A percentile compares a stretch with the other conserved stretches of the same genome.
Conservation (phyloP, 805 yeast genomes). For the Priceomyces fermenticarens region DNA sequence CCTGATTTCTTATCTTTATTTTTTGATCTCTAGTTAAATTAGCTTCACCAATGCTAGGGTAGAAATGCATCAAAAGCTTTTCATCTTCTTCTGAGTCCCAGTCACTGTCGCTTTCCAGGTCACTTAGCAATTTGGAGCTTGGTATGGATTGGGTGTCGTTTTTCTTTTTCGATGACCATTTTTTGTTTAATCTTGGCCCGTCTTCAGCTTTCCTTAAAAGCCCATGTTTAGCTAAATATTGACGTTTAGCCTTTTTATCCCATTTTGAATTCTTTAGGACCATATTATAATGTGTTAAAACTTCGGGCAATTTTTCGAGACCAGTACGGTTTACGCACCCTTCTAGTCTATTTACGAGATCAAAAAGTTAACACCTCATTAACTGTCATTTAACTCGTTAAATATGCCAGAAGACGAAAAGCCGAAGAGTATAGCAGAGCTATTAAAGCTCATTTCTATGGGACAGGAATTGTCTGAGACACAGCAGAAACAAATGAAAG, state of each 20-base stretch:
- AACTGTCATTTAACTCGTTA: no score
- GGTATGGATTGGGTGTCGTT: slow-evolving; percentile 5
- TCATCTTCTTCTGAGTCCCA: slow-evolving; percentile 43
- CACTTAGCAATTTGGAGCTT: slow-evolving; percentile 17
- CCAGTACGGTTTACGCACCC: no score
- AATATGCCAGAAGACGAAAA: slow-evolving; percentile 11
- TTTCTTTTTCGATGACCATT: slow-evolving; percentile 34
- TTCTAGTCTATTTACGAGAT: no score
- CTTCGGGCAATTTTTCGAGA: neutral
- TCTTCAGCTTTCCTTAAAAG: slow-evolving; percentile 12
- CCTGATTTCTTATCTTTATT: slow-evolving; percentile 32
- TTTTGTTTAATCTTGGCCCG: slow-evolving; percentile 14
- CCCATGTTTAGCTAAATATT: slow-evolving; percentile 42
- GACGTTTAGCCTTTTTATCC: slow-evolving; percentile 41
- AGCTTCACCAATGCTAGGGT: slow-evolving; percentile 34
- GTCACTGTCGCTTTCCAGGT: slow-evolving; percentile 24
- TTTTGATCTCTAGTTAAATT: slow-evolving; percentile 34
- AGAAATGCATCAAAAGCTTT: slow-evolving; percentile 36
- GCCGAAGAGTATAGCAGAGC: slow-evolving; percentile 52
- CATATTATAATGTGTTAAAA: slow-evolving; percentile 20
- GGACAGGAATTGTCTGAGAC: slow-evolving; percentile 54
- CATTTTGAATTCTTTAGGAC: slow-evolving; percentile 43
- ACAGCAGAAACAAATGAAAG: slow-evolving; percentile 73
- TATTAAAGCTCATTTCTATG: slow-evolving; percentile 51
- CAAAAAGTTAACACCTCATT: no score